These are phyloP conservation scores for Aspergillus pseudoterreus DNA, from an alignment of 2,329 filamentous ascomycete species.

Conservation along the genomic window DNA sequence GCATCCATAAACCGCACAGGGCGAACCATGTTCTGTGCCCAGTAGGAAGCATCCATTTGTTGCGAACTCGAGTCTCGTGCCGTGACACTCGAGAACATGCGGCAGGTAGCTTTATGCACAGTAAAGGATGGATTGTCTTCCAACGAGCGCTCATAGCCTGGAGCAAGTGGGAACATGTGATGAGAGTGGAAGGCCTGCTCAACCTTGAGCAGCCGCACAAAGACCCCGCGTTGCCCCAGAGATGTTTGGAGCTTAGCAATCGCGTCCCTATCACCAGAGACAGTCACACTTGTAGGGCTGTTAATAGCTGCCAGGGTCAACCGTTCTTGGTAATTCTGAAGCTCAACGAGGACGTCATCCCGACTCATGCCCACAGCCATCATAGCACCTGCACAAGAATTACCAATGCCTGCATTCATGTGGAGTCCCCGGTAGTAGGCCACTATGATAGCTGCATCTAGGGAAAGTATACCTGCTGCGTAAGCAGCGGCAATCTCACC, in stretches of 20 bases:
- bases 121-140: neutral
- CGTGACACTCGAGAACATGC: slow-evolving; percentile 8
- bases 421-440: neutral
- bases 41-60: slow-evolving; percentile 2
- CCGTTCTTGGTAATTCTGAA: slow-evolving; percentile 13
- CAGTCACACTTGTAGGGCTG: slow-evolving; percentile 32
- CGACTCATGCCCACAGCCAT: slow-evolving; percentile 17
- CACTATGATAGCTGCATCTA: slow-evolving; percentile 5
- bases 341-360: slow-evolving; percentile 6
- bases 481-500: slow-evolving; percentile 21
- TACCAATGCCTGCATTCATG: neutral
- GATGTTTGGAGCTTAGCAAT: slow-evolving; percentile 18
- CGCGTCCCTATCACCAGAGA: slow-evolving; percentile 30
- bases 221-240: neutral
- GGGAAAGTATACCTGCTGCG: slow-evolving; percentile 11
- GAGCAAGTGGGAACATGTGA: neutral
- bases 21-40: slow-evolving; percentile 6
- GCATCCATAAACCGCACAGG: slow-evolving; percentile 7
- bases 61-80: neutral
- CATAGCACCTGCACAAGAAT: slow-evolving; percentile 18
- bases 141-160: neutral
- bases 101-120: neutral
- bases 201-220: neutral
- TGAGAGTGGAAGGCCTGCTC: neutral
- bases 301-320: slow-evolving; percentile 36